phyloP scores from a whole-genome alignment of 345 rosid genomes.

The Heritiera fomes region DNA sequence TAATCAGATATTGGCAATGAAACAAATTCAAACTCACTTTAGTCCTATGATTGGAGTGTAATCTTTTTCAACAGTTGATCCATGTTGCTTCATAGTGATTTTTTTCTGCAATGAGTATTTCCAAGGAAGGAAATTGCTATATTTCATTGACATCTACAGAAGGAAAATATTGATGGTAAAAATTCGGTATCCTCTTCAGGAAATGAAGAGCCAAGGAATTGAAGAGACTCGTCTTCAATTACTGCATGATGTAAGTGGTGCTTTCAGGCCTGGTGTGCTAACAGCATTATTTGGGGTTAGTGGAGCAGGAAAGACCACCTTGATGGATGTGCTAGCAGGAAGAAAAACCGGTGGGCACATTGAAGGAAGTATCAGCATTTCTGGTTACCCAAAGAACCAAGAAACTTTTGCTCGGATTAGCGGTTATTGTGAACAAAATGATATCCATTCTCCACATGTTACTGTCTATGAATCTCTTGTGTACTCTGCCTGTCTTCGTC shows the following conservation, averaged over 20 bases:
- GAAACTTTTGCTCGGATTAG: slow-evolving; percentile 75
- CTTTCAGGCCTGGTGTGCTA: slow-evolving; percentile 76
- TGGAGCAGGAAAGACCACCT: slow-evolving; percentile 92
- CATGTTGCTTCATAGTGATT: background rate
- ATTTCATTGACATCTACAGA: too few species aligned
- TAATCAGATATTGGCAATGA: background rate
- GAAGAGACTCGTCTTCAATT: slow-evolving; percentile 62
- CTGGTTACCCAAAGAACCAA: slow-evolving; percentile 78
- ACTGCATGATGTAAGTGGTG: slow-evolving; percentile 63
- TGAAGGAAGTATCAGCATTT: slow-evolving; percentile 67
- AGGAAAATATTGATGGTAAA: background rate
- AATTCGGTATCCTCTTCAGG: slow-evolving; percentile 42
- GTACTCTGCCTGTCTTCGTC: slow-evolving; percentile 84
- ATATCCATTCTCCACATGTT: slow-evolving; percentile 76
- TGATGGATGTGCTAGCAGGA: slow-evolving; percentile 76
- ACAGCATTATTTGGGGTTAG: slow-evolving; percentile 82
- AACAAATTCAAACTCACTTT: background rate
- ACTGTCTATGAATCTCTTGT: slow-evolving; percentile 72
- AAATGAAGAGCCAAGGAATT: slow-evolving; percentile 66
- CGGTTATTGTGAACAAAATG: slow-evolving; percentile 85
- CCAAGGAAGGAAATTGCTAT: background rate
- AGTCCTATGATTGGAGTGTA: background rate
- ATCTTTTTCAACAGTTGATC: background rate
- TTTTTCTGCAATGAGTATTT: background rate
- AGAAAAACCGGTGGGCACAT: slow-evolving; percentile 74